Conservation (phyloP, 306 rosid genomes). For the Begonia fuchsioides region DNA sequence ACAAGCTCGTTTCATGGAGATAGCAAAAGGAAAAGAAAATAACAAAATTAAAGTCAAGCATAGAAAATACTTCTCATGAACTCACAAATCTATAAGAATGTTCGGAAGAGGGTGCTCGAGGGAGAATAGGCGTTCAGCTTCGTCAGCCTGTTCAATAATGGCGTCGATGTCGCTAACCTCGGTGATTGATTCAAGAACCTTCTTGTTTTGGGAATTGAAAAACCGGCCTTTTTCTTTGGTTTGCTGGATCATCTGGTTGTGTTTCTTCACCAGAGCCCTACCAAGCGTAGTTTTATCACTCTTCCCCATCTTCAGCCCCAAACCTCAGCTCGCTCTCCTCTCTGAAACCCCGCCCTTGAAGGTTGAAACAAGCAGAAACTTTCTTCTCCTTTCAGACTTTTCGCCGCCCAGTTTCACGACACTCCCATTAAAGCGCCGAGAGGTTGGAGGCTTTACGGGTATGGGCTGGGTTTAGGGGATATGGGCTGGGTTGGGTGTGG, state of each 20-base stretch:
- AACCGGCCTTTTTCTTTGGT: slow-evolving; percentile 54
- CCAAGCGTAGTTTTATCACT: slow-evolving; percentile 62
- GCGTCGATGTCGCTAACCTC: slow-evolving; percentile 88
- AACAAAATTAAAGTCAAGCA: background rate
- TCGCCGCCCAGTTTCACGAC: too few relatives aligned
- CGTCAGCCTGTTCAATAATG: slow-evolving; percentile 49
- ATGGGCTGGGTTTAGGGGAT: too few relatives aligned
- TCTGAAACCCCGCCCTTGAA: too few relatives aligned
- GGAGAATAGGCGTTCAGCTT: slow-evolving; percentile 34
- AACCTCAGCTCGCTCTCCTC: too few relatives aligned
- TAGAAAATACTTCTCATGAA: background rate
- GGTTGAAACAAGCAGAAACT: too few relatives aligned
- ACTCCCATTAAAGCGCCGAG: too few relatives aligned
- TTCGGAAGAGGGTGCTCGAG: slow-evolving; percentile 25
- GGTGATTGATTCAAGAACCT: slow-evolving; percentile 72
- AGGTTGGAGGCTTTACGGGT: too few relatives aligned
- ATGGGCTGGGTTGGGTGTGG: too few relatives aligned
- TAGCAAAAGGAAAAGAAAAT: too few relatives aligned
- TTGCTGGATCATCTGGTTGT: slow-evolving; percentile 72
- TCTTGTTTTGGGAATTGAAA: slow-evolving; percentile 47
- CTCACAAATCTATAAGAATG: slow-evolving; percentile 43
- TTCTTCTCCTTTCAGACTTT: too few relatives aligned
- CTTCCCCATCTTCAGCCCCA: slow-evolving; percentile 37
- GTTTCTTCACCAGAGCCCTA: slow-evolving; percentile 81
- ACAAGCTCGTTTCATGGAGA: too few relatives aligned